Base-by-base conservation (phyloP, 805 yeast genomes). In the Starmerella floris region DNA sequence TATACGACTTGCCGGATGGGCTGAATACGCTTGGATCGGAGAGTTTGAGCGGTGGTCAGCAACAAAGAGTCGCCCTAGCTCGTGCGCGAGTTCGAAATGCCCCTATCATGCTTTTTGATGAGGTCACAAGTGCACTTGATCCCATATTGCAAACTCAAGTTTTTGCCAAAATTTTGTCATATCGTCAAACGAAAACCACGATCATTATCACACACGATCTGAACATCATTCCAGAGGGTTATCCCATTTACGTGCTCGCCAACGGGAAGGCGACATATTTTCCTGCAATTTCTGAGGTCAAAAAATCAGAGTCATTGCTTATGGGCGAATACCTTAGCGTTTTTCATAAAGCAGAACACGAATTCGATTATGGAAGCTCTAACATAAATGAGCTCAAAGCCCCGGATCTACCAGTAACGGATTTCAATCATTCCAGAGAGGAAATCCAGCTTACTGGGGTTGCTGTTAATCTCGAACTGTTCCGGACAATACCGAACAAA, bases 31-130 rank as follows among this genome's bases (percentile, higher is more conserved):
- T 74, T 2, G 55, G 69, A 3, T 53, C 66, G 2, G 62, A 30
- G 30, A 41, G 41, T 5, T 36, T 88, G 8, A 83, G 95, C 49
- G 97, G 97, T 4, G 99, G 99, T 0, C 95, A 91, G 58, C 73
- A 69, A 43, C 98, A 91, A 60, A 66, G 87, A 47, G 66, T 91
- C 2, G 80, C 88, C 0, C 54, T 91, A 23, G 95, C 97, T 0
- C 68, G 96, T 42, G 96, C 96, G 0, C 68, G 67, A 43, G 45
- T 85, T 3, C 67, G 83, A 48, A 71, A 91, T 54, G 61, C 93
- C 0, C 83, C 87, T 0, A 69, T 91, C 4, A 61, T 88, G 45
- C 70, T 91, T 2, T 63, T 87, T 23, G 99, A 91, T 62, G 99
- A 91, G 57, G 73, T 91, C 3, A 63, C 83, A 2, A 78, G 91